Evolutionary conservation across 148 eudicot species (phyloP), one percentile per base, ranked within the genome.

Genomic region (Persicaria maculosa): DNA sequence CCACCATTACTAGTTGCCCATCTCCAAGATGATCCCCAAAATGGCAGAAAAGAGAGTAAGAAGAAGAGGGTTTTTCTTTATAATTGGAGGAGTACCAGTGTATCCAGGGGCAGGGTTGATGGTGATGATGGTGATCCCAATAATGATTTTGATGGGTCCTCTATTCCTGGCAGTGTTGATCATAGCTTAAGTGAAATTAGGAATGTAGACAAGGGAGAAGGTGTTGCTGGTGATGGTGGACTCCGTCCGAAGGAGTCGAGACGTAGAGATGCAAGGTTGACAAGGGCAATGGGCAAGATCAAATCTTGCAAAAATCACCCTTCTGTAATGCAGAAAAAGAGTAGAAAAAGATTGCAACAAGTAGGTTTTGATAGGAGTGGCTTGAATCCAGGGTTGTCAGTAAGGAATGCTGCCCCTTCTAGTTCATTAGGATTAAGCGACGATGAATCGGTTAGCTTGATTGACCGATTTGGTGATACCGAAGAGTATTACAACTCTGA

Each of bases 41-140:
- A 36, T 31, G 40, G 16, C 10, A 64, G 16, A 64, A 64, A 31
- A 10, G 73, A 67, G 69, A 61, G 58, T 16, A 83, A 75, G 47
- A 86, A 86, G 50, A 88, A 77, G 75, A 86, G 85, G 85, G 87
- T 92, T 19, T 92, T 86, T 75, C 76, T 95, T 53, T 85, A 87
- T 77, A 95, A 95, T 76, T 95, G 99, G 99, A 86, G 81, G 85
- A 81, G 70, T 31, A 88, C 84, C 82, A 92, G 89, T 80, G 85
- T 80, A 81, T 90, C 92, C 36, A 78, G 80, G 72, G 71, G 82
- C 20, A 79, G 81, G 83, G 47, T 77, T 75, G 85, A 78, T 40
- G 80, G 78, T 45, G 83, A 77, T 58, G 78, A 47, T 58, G 50
- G 10, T 74, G 74, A 46, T 52, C 57, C 14, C 57, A 79, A 50